These are phyloP conservation scores for Lentinula novae-zelandiae DNA, from an alignment of 1,284 basidiomycete species.

Conservation along the genomic window DNA sequence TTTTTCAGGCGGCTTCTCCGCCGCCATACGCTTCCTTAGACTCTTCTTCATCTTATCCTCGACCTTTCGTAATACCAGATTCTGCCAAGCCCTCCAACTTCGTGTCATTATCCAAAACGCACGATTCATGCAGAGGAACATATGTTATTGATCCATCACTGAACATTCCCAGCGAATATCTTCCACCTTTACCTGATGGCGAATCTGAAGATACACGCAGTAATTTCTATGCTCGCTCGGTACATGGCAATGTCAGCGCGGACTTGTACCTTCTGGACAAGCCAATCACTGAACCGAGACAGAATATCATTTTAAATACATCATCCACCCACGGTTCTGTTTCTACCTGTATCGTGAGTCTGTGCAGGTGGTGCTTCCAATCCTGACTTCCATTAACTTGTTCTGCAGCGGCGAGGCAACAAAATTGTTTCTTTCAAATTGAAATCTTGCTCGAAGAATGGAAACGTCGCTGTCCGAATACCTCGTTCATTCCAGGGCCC, in stretches of 20 bases:
- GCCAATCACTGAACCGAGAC: slow-evolving; percentile 9
- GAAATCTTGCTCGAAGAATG: slow-evolving; percentile 20
- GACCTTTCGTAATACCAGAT: neutral
- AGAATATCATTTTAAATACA: slow-evolving; percentile 19
- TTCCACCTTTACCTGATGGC: slow-evolving; percentile 25
- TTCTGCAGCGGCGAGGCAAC: slow-evolving; percentile 18
- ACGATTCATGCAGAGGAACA: slow-evolving; percentile 27
- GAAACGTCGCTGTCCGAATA: slow-evolving; percentile 23
- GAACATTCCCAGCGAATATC: slow-evolving; percentile 27
- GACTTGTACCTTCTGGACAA: slow-evolving; percentile 26
- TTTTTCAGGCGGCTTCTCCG: neutral
- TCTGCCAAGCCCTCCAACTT: slow-evolving; percentile 31
- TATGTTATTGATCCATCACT: slow-evolving; percentile 36
- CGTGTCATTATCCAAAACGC: slow-evolving; percentile 25
- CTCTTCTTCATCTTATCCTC: neutral
- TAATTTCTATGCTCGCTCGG: slow-evolving; percentile 29
- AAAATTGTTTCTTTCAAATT: slow-evolving; percentile 21
- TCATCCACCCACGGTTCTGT: slow-evolving; percentile 32
- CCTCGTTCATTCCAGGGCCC: slow-evolving; percentile 29
- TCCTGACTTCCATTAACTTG: neutral
- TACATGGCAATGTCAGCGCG: slow-evolving; percentile 26
- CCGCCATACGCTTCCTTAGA: slow-evolving; percentile 1
- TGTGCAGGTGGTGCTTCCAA: neutral
- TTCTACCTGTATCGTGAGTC: slow-evolving; percentile 23
- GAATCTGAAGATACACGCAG: slow-evolving; percentile 30